phyloP scores from a whole-genome alignment of 164 flowering plant species.

The Aristolochia fimbriata region DNA sequence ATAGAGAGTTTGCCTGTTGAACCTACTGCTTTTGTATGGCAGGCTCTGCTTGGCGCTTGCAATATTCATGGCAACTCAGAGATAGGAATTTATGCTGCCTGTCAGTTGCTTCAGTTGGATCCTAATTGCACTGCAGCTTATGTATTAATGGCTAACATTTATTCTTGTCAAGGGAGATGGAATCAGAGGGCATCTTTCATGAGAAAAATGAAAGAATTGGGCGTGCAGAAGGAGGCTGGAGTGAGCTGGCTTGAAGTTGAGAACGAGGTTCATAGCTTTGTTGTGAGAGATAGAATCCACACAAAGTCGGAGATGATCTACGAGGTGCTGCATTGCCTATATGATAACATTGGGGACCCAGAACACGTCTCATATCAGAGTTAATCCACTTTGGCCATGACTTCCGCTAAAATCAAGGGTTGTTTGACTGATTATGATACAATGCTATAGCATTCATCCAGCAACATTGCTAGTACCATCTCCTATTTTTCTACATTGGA shows the following conservation, averaged over 20 bases:
- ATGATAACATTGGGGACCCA: conserved; percentile 50
- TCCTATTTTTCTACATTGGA: too few species aligned
- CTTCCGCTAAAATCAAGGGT: background rate
- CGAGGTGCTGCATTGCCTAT: conserved; percentile 32
- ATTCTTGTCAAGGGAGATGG: conserved; percentile 61
- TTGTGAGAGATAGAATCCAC: conserved; percentile 56
- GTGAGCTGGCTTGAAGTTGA: conserved; percentile 81
- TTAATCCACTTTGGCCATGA: conserved; percentile 13
- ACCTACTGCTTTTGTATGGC: conserved; percentile 59
- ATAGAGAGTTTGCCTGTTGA: conserved; percentile 42
- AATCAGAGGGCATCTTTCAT: conserved; percentile 54
- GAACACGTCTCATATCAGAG: conserved; percentile 45
- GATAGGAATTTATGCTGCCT: conserved; percentile 69
- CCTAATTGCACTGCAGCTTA: conserved; percentile 53
- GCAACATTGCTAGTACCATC: too few species aligned
- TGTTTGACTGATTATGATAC: background rate
- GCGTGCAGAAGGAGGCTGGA: conserved; percentile 63
- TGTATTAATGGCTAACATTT: conserved; percentile 66
- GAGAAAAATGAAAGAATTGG: conserved; percentile 66
- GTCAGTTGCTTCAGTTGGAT: conserved; percentile 25
- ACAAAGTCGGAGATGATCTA: conserved; percentile 38
- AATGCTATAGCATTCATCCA: too few species aligned
- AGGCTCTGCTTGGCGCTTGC: conserved; percentile 79
- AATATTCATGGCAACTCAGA: conserved; percentile 54
- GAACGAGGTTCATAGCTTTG: conserved; percentile 58